Base-by-base conservation (phyloP, 768 basidiomycete species). In the Lenzites betulinus region DNA sequence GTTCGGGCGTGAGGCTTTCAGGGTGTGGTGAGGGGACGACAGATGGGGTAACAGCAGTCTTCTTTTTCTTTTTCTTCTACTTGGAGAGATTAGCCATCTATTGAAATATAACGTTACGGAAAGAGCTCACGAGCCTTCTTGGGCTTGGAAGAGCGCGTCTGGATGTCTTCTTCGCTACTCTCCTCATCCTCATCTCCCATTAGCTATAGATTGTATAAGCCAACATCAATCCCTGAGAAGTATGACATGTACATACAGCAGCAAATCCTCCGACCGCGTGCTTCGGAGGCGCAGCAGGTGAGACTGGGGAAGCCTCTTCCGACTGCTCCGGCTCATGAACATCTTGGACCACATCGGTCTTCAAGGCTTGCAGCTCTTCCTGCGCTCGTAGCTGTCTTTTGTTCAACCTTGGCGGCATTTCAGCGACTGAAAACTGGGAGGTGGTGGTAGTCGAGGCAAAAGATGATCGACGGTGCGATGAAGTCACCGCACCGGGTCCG, bases 311-410 rank as follows among this genome's bases (percentile, higher is more conserved):
- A 42, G 25, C 69, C 60, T 54, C 41, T 66, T 38, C 81, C 78
- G 28, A 82, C 80, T 64, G 53, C 13, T 71, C 76, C 9, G 75
- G 71, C 11, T 54, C 59, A 1, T 70, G 73, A 20, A 65, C 69
- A 5, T 66, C 71, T 15, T 74, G 67, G 2, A 5, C 5, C 26
- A 75, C 56, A 1, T 59, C 64, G 25, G 72, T 73, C 41, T 76
- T 76, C 39, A 88, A 79, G 1, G 83, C 81, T 36, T 84, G 79
- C 1, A 95, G 82, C 64, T 95, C 92, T 60, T 94, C 92, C 23
- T 86, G 80, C 68, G 93, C 92, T 47, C 93, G 78, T 68, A 95
- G 91, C 72, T 94, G 93, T 49, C 94, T 81, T 74, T 93, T 95
- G 74, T 85, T 95, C 39, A 89, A 74, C 63, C 89, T 80, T 22